These are phyloP conservation scores for Ophiostoma sp. DNA, from an alignment of 2,329 filamentous ascomycete genomes.

Conservation along the genomic window DNA sequence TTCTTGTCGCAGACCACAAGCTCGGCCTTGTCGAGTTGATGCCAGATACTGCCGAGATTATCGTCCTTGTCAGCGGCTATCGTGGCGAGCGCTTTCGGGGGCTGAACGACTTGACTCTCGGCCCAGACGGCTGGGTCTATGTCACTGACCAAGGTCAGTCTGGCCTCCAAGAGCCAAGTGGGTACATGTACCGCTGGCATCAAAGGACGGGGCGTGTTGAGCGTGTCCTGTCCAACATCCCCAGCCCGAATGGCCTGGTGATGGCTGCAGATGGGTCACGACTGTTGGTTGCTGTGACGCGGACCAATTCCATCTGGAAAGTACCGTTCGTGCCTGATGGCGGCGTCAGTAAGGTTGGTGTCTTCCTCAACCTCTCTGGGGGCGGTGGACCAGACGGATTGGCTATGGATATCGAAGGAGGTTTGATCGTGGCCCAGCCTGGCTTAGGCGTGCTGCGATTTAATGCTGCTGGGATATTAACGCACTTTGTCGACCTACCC, in stretches of 20 bases:
- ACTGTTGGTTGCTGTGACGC: neutral
- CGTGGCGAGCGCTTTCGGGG: neutral
- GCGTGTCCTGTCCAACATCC: neutral
- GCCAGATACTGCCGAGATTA: neutral
- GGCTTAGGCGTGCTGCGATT: neutral
- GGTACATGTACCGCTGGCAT: neutral
- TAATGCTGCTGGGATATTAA: neutral
- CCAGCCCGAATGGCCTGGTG: neutral
- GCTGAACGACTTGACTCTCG: neutral
- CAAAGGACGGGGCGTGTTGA: neutral
- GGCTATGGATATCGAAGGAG: neutral
- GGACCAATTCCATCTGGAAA: neutral
- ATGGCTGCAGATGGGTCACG: neutral
- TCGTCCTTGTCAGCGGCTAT: neutral
- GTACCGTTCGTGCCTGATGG: neutral
- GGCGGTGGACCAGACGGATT: neutral
- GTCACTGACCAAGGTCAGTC: neutral
- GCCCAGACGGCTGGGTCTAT: neutral
- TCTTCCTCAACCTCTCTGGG: neutral
- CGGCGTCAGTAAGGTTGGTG: neutral
- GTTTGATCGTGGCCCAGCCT: neutral
- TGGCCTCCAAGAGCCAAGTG: neutral
- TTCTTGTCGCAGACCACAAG: no score
- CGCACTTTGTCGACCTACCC: neutral
- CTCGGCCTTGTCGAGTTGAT: no score